Evolutionary conservation across 2,329 filamentous ascomycete genomes (phyloP), one percentile per base, ranked within the genome.

Genomic region (Colletotrichum cereale): DNA sequence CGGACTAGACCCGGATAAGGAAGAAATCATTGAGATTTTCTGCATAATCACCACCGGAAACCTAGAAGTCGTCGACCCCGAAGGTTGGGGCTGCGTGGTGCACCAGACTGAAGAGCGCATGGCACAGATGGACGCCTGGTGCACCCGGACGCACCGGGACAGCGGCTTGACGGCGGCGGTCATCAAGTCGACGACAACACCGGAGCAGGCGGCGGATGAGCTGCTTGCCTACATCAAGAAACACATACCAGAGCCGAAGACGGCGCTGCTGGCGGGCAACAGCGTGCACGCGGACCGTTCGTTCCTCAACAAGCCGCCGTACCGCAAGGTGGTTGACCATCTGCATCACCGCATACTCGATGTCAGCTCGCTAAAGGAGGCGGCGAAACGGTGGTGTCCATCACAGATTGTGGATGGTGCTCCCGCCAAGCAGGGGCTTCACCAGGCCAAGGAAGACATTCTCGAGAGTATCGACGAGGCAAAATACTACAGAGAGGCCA

Each of bases 391-490:
- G 56, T 99, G 96, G 96, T 91, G 90, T 53, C 86, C 87, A 1
- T 80, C 85, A n/a, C 85, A 88, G 10, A 80, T 93, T 11, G 78
- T 93, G 73, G 84, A 84, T 66, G 84, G 85, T 55, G 90, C 89
- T 36, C 95, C 96, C 16, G 81, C 78, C 73, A 98, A 98, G 85
- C 88, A 88, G 79, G 90, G 89, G 47, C 84, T 91, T 62, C 96
- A 99, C 83, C 90, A 96, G 81, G 96, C 96, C 0, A 90, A 88
- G 76, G 90, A 94, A 66, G 96, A 99, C 81, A 97, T 99, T 69
- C 81, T 98, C 72, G 96, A 99, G 84, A 98, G 96, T 82, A 98
- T 99, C 73, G 91, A 89, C 67, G 96, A 99, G 84, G 96, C 96
- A 66, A 90, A 85, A 77, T 98, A 93, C 79, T 98, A 97, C 81